Percentiles rank a stretch among this genome's conserved stretches.
Evolutionary conservation across 495 filamentous ascomycete genomes (phyloP).

Genomic region (Aspergillus campestris): DNA sequence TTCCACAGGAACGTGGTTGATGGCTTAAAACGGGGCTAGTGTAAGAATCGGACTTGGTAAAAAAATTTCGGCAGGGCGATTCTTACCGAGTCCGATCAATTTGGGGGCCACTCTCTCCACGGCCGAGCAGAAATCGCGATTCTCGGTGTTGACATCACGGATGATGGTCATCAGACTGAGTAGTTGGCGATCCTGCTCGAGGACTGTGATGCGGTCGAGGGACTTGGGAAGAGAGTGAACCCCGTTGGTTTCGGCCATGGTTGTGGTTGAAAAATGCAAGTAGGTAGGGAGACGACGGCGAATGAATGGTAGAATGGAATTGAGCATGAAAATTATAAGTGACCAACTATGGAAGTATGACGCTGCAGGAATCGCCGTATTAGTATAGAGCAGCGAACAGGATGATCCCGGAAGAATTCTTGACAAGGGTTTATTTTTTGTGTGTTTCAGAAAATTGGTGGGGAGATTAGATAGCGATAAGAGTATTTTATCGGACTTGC

Average conservation of each 20-base stretch:
- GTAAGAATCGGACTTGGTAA: not conserved
- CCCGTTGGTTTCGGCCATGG: slow-evolving; percentile 1
- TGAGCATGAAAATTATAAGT: too few species aligned
- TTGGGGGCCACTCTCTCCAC: slow-evolving; percentile 8
- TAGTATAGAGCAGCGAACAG: too few species aligned
- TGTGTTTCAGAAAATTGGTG: too few species aligned
- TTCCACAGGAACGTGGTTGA: slow-evolving; percentile 9
- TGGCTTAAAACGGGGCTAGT: not conserved
- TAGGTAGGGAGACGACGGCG: too few species aligned
- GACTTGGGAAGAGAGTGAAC: not conserved
- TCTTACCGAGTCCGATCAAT: slow-evolving; percentile 7
- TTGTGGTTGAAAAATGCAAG: not conserved
- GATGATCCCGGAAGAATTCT: too few species aligned
- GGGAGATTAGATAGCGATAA: too few species aligned
- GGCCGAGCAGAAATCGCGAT: slow-evolving; percentile 7
- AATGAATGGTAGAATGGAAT: too few species aligned
- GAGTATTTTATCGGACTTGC: too few species aligned
- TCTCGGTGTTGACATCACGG: slow-evolving; percentile 6
- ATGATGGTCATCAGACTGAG: slow-evolving; percentile 14
- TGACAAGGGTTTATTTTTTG: too few species aligned
- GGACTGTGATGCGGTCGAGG: slow-evolving; percentile 2
- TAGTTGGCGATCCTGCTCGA: slow-evolving; percentile 9
- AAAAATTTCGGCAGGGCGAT: not conserved
- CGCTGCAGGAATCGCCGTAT: too few species aligned
- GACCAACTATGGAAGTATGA: too few species aligned